Evolutionary conservation across 73 alveolate genomes (phyloP).

Genomic region (Durusdinium trenchii): DNA sequence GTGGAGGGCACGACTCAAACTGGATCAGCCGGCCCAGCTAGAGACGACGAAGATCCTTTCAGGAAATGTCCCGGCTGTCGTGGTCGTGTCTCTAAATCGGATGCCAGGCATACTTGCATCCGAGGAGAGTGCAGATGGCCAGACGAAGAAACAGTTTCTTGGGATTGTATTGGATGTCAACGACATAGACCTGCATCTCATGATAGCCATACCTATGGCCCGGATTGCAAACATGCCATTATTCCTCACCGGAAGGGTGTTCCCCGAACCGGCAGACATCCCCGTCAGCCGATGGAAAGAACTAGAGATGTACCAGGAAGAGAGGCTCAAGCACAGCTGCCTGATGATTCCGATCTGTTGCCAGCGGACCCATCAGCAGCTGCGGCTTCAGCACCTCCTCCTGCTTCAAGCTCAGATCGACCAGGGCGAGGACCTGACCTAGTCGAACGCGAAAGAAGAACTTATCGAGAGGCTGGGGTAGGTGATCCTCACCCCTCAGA

Average conservation of each 20-base stretch:
- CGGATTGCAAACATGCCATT: no score
- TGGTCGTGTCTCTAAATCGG: not conserved
- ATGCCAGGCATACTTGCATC: not conserved
- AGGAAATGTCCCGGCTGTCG: not conserved
- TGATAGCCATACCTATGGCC: no score
- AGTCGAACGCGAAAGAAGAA: not conserved
- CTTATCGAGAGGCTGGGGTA: not conserved
- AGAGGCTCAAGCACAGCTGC: no score
- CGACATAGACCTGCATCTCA: not conserved
- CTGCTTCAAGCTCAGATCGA: not conserved
- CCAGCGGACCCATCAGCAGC: not conserved
- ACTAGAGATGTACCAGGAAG: no score
- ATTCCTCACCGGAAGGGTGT: no score
- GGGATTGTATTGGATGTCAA: not conserved
- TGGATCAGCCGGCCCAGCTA: not conserved
- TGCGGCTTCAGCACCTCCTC: not conserved
- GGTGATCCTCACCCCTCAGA: not conserved
- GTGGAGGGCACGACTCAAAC: not conserved
- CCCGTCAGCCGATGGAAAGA: no score
- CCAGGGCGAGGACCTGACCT: not conserved
- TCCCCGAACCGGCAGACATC: no score
- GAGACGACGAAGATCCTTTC: not conserved
- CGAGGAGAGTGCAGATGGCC: not conserved
- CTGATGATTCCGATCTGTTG: no score
- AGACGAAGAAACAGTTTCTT: not conserved